A percentile compares a stretch with the other conserved stretches of the same genome.
Evolutionary conservation across 1,284 basidiomycete species (phyloP).

Genomic region (Pseudozyma pruni): DNA sequence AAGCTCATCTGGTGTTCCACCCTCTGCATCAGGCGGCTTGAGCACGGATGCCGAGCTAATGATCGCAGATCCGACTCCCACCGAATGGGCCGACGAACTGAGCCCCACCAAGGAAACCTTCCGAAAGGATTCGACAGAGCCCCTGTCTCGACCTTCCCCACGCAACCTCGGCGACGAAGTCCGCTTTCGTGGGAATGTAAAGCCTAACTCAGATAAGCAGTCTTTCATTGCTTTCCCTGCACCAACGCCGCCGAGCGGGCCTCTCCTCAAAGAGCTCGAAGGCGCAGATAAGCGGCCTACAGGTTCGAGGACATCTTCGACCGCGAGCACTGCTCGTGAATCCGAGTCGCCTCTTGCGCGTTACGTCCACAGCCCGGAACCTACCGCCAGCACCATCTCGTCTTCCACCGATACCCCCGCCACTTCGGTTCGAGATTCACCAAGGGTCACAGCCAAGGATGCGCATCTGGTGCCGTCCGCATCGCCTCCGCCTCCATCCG

Average conservation of each 20-base stretch:
- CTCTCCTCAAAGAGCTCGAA: background rate
- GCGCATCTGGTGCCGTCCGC: background rate
- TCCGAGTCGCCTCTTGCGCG: background rate
- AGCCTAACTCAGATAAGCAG: background rate
- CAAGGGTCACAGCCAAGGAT: slow-evolving; percentile 6
- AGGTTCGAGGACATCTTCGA: slow-evolving; percentile 15
- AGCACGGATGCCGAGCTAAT: slow-evolving; percentile 45
- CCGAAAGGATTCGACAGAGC: background rate
- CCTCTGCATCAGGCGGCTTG: slow-evolving; percentile 3
- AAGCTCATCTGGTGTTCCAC: background rate
- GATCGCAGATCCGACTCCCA: slow-evolving; percentile 29
- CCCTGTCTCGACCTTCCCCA: background rate
- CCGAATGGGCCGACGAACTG: slow-evolving; percentile 38
- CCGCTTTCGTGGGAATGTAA: slow-evolving; percentile 16
- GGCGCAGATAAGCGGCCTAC: background rate
- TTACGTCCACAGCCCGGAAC: slow-evolving; percentile 12
- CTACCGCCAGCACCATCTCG: slow-evolving; percentile 3
- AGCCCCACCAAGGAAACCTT: slow-evolving; percentile 2
- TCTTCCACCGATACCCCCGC: slow-evolving; percentile 25
- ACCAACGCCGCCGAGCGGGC: background rate
- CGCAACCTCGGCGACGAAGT: slow-evolving; percentile 24
- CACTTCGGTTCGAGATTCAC: slow-evolving; percentile 17
- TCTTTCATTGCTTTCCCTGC: slow-evolving; percentile 38
- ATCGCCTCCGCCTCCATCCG: slow-evolving; percentile 13
- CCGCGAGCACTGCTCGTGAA: slow-evolving; percentile 10